Evolutionary conservation across 768 basidiomycete species (phyloP).

Genomic region (Mycena latifolia): DNA sequence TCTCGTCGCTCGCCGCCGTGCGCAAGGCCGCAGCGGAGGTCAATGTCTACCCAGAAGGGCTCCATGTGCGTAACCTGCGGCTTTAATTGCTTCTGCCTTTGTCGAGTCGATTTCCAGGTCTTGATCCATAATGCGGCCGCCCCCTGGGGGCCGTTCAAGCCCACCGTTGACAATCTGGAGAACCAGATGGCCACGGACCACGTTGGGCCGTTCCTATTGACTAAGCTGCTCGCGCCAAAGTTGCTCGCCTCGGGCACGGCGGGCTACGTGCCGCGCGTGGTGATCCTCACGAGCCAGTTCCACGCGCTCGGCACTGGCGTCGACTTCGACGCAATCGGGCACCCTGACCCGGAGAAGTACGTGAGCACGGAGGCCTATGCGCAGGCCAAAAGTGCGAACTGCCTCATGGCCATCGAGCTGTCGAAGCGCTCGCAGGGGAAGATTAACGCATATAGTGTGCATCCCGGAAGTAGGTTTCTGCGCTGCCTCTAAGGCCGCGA

Average conservation of each 20-base stretch:
- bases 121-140: no score
- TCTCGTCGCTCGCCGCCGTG: conserved; percentile 16
- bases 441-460: conserved; percentile 1
- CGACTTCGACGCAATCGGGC: no score
- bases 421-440: no score
- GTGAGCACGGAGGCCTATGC: neutral
- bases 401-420: neutral
- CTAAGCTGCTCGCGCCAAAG: conserved; percentile 5
- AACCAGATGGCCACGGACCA: conserved; percentile 18
- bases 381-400: conserved; percentile 7
- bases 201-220: no score
- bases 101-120: neutral
- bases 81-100: neutral
- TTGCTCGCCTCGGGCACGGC: neutral
- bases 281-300: neutral
- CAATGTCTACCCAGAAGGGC: conserved; percentile 6
- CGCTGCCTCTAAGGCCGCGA: no score
- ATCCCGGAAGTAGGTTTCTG: conserved; percentile 1
- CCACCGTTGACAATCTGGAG: conserved; percentile 22
- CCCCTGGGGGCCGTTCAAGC: neutral
- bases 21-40: conserved; percentile 26
- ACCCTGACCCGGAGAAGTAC: neutral
- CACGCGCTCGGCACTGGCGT: neutral
- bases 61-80: neutral
- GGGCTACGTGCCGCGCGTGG: neutral